Percentiles rank a stretch among this genome's conserved stretches.
phyloP scores from a whole-genome alignment of 2,329 filamentous ascomycete species.

The Monosporascus sp. region DNA sequence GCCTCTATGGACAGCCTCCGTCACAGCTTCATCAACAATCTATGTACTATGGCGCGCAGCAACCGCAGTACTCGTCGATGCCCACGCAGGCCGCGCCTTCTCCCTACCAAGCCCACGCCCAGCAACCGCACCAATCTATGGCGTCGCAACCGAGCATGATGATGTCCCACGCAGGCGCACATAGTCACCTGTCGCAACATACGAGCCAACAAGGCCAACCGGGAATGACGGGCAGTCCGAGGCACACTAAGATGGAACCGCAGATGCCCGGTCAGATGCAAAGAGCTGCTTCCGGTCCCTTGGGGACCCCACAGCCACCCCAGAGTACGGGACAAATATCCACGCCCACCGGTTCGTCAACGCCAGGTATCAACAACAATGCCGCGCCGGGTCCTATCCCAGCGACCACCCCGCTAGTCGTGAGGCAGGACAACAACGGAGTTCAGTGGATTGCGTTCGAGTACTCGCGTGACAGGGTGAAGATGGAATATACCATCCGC shows the following conservation, averaged over 20 bases:
- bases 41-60: slow-evolving; percentile 67
- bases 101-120: slow-evolving; percentile 56
- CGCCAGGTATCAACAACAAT: slow-evolving; percentile 70
- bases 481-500: slow-evolving; percentile 99
- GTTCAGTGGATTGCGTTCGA: slow-evolving; percentile 99
- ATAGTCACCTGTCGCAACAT: slow-evolving; percentile 56
- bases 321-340: slow-evolving; percentile 40
- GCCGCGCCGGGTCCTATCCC: slow-evolving; percentile 94
- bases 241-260: slow-evolving; percentile 57
- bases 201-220: slow-evolving; percentile 50
- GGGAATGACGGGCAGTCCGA: slow-evolving; percentile 56
- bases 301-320: slow-evolving; percentile 40
- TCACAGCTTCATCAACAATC: slow-evolving; percentile 73
- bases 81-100: slow-evolving; percentile 55
- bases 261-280: slow-evolving; percentile 59
- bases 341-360: slow-evolving; percentile 38
- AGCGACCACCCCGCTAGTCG: slow-evolving; percentile 89
- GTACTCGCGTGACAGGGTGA: slow-evolving; percentile 92
- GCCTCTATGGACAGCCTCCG: slow-evolving; percentile 75
- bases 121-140: slow-evolving; percentile 53
- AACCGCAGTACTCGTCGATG: slow-evolving; percentile 62
- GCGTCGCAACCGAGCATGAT: slow-evolving; percentile 61
- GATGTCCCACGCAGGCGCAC: slow-evolving; percentile 56
- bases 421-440: slow-evolving; percentile 90
- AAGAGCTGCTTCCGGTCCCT: slow-evolving; percentile 46